Conservation (phyloP, 169 alveolate genomes). For the Plasmodium fragile region DNA sequence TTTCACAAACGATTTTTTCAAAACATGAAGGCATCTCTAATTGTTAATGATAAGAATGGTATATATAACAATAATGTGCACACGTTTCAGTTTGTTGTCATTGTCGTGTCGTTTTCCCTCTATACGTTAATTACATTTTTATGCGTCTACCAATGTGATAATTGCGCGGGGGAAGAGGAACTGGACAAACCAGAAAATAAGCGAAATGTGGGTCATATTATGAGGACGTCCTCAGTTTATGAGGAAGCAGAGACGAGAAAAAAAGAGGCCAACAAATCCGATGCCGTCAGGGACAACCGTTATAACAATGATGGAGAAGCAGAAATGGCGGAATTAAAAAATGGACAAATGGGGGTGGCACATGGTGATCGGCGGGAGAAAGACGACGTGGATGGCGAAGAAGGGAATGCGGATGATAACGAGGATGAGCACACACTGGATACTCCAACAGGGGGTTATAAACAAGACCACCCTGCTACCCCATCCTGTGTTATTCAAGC, state of each 20-base stretch:
- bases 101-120: slow-evolving; percentile 22
- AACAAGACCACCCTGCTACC: neutral
- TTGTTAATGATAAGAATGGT: slow-evolving; percentile 34
- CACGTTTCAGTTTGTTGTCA: slow-evolving; percentile 36
- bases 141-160: slow-evolving; percentile 21
- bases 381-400: neutral
- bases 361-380: neutral
- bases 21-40: slow-evolving; percentile 12
- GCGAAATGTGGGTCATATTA: neutral
- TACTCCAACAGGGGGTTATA: neutral
- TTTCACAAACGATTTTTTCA: slow-evolving; percentile 39
- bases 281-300: neutral
- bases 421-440: neutral
- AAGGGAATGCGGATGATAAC: neutral
- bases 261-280: neutral
- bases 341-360: neutral
- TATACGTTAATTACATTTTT: slow-evolving; percentile 41
- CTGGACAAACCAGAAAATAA: neutral
- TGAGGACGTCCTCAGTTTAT: neutral
- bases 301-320: neutral
- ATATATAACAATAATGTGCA: slow-evolving; percentile 56
- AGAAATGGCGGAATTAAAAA: neutral
- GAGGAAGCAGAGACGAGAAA: neutral
- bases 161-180: neutral
- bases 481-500: neutral